phyloP scores from a whole-genome alignment of 2,329 filamentous ascomycete species.

The Hypoxylon sp. region DNA sequence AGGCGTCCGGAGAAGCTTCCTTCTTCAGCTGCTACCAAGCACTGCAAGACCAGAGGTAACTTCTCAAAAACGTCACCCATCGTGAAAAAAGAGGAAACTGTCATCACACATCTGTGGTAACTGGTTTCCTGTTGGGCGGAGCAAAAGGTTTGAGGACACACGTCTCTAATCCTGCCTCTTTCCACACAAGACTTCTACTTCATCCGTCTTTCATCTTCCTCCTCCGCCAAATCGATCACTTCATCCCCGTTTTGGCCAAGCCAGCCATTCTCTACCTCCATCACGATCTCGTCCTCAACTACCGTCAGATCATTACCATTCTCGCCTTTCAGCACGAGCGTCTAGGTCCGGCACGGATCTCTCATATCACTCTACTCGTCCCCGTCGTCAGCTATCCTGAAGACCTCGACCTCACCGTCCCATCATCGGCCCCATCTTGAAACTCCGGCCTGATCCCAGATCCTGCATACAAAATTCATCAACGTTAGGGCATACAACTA shows the following conservation, averaged over 20 bases:
- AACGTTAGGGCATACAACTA: slow-evolving; percentile 51
- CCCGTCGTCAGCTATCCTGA: slow-evolving; percentile 40
- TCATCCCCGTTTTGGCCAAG: slow-evolving; percentile 34
- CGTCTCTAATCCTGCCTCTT: slow-evolving; percentile 51
- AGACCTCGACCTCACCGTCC: slow-evolving; percentile 48
- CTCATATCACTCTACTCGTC: slow-evolving; percentile 44
- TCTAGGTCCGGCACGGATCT: slow-evolving; percentile 45
- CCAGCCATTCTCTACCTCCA: slow-evolving; percentile 36
- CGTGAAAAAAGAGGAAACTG: slow-evolving; percentile 44
- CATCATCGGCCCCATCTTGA: slow-evolving; percentile 48
- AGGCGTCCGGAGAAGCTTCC: slow-evolving; percentile 7
- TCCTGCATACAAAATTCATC: slow-evolving; percentile 45
- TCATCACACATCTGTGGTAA: slow-evolving; percentile 31
- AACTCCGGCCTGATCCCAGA: slow-evolving; percentile 49
- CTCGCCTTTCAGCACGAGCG: slow-evolving; percentile 42
- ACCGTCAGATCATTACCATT: slow-evolving; percentile 39
- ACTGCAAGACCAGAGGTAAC: slow-evolving; percentile 10
- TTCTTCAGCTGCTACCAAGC: slow-evolving; percentile 20
- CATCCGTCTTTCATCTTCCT: slow-evolving; percentile 48
- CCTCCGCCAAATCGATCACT: slow-evolving; percentile 50
- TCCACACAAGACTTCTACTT: slow-evolving; percentile 43
- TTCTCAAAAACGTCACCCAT: slow-evolving; percentile 8
- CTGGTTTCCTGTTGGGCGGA: slow-evolving; percentile 48
- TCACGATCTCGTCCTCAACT: slow-evolving; percentile 38
- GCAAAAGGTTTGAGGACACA: slow-evolving; percentile 56